Evolutionary conservation across 2,329 filamentous ascomycete species (phyloP), one percentile per base, ranked within the genome.

Genomic region (Clathrospora elynae): DNA sequence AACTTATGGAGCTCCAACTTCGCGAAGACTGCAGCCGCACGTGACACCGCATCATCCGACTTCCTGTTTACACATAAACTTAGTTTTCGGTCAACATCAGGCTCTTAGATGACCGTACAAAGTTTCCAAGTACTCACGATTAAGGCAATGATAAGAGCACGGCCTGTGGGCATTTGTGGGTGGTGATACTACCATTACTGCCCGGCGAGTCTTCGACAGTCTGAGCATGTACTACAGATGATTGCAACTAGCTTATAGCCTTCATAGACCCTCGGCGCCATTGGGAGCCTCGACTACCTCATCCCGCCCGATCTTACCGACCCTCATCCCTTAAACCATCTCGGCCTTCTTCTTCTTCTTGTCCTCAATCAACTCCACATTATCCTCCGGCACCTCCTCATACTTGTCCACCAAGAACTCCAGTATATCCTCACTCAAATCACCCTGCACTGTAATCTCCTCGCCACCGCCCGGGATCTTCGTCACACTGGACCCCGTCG

Each of bases 361-460:
- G 70, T 96, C 92, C 72, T 97, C 92, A 29, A 97, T 82, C 64
- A 91, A 75, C 74, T 97, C 92, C 59, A 97, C 87, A 73, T 99
- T 96, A 67, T 95, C 90, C 75, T 95, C 89, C 2, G 92, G 92
- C 59, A 99, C 87, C 53, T 90, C 83, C 71, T 87, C 86, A 72
- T 96, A 95, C 67, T 89, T 88, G 67, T 96, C 90, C 53, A 88
- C 69, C 65, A 99, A 73, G 75, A 92, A 96, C 68, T 97, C 93
- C 64, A 88, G 82, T 53, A 99, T 85, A 74, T 99, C 93, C 62
- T 93, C 88, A 70, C 90, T 95, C 51, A 99, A 85, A 74, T 99
- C 93, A 22, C 93, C 93, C 74, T 99, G 93, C 13, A 99, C 90
- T 4, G 95, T 95, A 68, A 99, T 97, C 74, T 97, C 93, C 73